These are phyloP conservation scores for Leishmania tarentolae DNA, from an alignment of 208 protist genomes.

Conservation along the genomic window DNA sequence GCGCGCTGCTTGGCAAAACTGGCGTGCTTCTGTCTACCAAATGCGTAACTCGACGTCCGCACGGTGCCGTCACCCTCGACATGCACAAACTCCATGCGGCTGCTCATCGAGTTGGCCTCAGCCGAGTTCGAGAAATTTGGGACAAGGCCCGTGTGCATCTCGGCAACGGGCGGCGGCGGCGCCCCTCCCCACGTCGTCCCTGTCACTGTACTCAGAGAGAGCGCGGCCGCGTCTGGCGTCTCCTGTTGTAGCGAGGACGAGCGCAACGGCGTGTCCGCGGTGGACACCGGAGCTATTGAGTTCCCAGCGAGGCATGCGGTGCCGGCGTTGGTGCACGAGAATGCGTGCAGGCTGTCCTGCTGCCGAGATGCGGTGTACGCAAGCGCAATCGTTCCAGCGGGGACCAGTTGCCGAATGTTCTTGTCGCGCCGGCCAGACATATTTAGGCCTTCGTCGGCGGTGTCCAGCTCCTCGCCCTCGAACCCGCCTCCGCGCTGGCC, in stretches of 20 bases:
- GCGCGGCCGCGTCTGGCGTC: constrained; percentile 12
- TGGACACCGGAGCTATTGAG: not conserved
- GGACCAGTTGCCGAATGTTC: constrained; percentile 42
- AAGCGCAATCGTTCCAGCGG: constrained; percentile 51
- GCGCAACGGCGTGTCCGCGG: not conserved
- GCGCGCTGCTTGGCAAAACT: constrained; percentile 65
- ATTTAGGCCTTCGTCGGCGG: not conserved
- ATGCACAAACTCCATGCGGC: constrained; percentile 72
- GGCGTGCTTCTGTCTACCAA: constrained; percentile 64
- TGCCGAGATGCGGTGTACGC: constrained; percentile 24
- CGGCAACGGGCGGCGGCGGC: constrained; percentile 21
- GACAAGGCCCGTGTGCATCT: constrained; percentile 52
- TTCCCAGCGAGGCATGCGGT: constrained; percentile 1
- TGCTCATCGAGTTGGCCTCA: constrained; percentile 39
- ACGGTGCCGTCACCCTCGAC: constrained; percentile 77
- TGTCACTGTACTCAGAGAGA: constrained; percentile 2
- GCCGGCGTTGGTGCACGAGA: constrained; percentile 16
- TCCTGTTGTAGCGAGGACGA: not conserved
- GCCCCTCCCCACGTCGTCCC: constrained; percentile 20
- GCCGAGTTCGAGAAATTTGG: constrained; percentile 49
- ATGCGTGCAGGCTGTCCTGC: not conserved
- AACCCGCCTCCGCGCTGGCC: constrained; percentile 22
- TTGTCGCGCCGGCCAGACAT: not conserved
- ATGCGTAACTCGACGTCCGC: constrained; percentile 62
- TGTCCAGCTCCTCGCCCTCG: constrained; percentile 13